Evolutionary conservation across 225 moss, liverwort and hornwort species (phyloP), one percentile per base, ranked within the genome.

Genomic region (Pseudoscleropodium purum): DNA sequence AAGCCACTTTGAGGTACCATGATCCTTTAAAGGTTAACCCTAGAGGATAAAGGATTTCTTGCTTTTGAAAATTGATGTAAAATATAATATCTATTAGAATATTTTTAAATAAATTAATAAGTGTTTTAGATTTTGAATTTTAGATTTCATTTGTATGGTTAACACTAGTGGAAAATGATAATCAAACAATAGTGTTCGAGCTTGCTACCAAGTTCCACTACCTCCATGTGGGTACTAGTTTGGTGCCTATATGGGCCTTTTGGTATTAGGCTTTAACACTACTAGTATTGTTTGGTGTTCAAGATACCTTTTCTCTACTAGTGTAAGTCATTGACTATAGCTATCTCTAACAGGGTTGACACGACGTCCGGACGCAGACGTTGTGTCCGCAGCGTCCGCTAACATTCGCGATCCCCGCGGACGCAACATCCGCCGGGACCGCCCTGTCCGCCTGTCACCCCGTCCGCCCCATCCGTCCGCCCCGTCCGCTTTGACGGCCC

Each of bases 31-130:
- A 6, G 21, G 2, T 37, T 37, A 37, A 37, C 0, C 12, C 37
- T 37, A 21, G 12, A 21, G 4, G 21, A 11, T 0, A 20, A 1
- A 21, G 12, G 15, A 37, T 68, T 6, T 37, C 0, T 68, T 7
- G 4, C 12, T 68, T 37, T 37, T 37, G 12, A 37, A 6, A 68
- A 21, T 37, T 68, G 11, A n/a, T n/a, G 12, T n/a, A n/a, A n/a
- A 21, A n/a, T n/a, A 68, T 0, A 68, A 68, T 68, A 21, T 47
- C 47, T 68, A 5, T 4, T 37, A 37, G 21, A 37, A 21, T 23
- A 11, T 6, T 23, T 69, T 69, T n/a, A 2, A 23, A n/a, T 69
- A 13, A 23, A 69, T n/a, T 1, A 23, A 12, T 7, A 69, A 69
- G 13, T 23, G n/a, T 23, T 23, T 5, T 23, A 69, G n/a, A 23